A percentile compares a stretch with the other conserved stretches of the same genome.
These are phyloP conservation scores for Cyberlindnera petersonii DNA, from an alignment of 805 yeast species.

Conservation along the genomic window DNA sequence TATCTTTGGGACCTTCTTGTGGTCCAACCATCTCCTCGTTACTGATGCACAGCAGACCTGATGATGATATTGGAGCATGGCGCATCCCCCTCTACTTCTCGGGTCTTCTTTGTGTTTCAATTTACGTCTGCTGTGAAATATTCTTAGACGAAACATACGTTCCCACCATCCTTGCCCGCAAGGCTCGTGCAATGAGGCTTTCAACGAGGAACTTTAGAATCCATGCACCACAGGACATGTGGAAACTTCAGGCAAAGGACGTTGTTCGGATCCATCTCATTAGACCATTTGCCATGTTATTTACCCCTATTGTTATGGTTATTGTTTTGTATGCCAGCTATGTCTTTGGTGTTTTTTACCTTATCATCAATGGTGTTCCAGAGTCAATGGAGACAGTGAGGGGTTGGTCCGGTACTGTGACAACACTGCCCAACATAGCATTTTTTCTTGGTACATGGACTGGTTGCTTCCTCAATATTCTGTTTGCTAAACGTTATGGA, in stretches of 20 bases:
- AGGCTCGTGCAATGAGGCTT: constrained; percentile 14
- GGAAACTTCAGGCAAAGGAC: constrained; percentile 16
- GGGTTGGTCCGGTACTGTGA: constrained; percentile 32
- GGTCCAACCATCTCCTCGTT: constrained; percentile 50
- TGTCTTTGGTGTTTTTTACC: constrained; percentile 45
- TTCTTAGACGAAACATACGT: constrained; percentile 22
- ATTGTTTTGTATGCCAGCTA: constrained; percentile 45
- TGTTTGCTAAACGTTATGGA: constrained; percentile 27
- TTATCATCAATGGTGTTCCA: constrained; percentile 42
- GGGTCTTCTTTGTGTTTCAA: constrained; percentile 38
- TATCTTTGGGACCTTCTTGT: constrained; percentile 37
- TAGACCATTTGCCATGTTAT: constrained; percentile 20
- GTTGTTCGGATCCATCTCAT: constrained; percentile 16
- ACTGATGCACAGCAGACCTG: constrained; percentile 35
- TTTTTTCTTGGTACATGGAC: constrained; percentile 36
- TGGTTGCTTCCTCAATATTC: constrained; percentile 34
- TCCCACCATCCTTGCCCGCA: constrained; percentile 14
- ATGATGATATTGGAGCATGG: constrained; percentile 43
- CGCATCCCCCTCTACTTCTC: constrained; percentile 53
- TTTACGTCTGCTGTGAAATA: constrained; percentile 36
- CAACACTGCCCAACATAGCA: constrained; percentile 34
- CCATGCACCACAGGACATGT: constrained; percentile 19
- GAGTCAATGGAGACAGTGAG: constrained; percentile 30
- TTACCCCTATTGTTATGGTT: constrained; percentile 34
- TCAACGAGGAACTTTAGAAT: constrained; percentile 10